A percentile compares a stretch with the other conserved stretches of the same genome.
Conservation (phyloP, 352 stramenopile genomes). For the Peronospora tabacina region DNA sequence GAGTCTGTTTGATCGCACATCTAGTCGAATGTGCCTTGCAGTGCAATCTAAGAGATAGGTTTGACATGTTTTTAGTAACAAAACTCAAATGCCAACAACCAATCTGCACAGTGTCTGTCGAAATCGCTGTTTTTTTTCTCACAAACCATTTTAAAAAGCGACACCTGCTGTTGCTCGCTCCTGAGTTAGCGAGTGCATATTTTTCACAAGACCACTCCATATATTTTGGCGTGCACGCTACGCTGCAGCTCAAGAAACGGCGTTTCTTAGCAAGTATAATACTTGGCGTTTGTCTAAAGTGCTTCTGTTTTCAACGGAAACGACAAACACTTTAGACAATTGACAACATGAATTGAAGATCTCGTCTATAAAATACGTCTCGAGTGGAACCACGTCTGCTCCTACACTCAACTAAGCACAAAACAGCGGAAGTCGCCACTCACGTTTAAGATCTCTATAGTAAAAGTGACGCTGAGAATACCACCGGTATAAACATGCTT, state of each 20-base stretch:
- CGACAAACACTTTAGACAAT: neutral
- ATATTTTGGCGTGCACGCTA: no score
- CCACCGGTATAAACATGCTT: neutral
- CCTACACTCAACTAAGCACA: slow-evolving; percentile 1
- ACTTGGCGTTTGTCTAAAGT: no score
- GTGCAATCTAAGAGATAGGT: slow-evolving; percentile 16
- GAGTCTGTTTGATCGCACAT: slow-evolving; percentile 10
- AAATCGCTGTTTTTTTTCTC: no score
- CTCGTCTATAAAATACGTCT: slow-evolving; percentile 28
- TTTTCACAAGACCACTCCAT: no score
- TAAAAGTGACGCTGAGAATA: slow-evolving; percentile 5
- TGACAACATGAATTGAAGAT: slow-evolving; percentile 9
- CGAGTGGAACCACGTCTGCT: slow-evolving; percentile 1
- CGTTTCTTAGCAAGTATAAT: neutral
- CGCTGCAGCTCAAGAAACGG: no score
- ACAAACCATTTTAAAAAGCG: neutral
- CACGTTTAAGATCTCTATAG: slow-evolving; percentile 10
- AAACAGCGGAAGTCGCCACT: slow-evolving; percentile 6
- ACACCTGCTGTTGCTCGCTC: no score
- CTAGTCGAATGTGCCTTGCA: slow-evolving; percentile 17
- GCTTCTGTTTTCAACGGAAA: neutral
- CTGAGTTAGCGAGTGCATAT: no score
- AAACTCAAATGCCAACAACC: neutral
- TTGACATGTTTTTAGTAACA: slow-evolving; percentile 14
- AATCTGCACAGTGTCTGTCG: neutral